Evolutionary conservation across 1,284 basidiomycete species (phyloP), one percentile per base, ranked within the genome.

Genomic region (Ganoderma multipileum): DNA sequence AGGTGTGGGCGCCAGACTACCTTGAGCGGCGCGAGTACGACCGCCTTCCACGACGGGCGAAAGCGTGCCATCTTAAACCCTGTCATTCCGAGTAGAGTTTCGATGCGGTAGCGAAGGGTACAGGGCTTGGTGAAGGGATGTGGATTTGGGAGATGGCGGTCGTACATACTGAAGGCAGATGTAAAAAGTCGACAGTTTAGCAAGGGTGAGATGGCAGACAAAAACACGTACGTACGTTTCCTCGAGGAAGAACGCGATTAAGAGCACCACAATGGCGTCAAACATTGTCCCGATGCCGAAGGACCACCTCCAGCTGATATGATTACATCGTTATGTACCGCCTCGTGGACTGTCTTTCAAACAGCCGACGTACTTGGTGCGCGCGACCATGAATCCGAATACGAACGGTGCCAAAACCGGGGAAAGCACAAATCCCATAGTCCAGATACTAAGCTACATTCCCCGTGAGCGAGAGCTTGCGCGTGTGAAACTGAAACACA

Each of bases 271-370:
- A 12, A 90, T 66, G 1, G 77, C 79, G 33, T 81, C 80, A 74
- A 91, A 92, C 8, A 91, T 84, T 47, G 83, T 85, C 0, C 86
- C 91, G 61, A 89, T 85, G 20, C 89, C 90, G 71, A 91, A 93
- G 6, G 89, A 83, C 91, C 91, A 93, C 54, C 90, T 80, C 88
- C 89, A 92, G 59, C 83, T 88, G 4, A 20, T 30, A 52, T 28
- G 26, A 23, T 33, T 38, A 26, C 9, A 23, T 18, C 12, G 20
- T 39, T 42, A 18, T 16, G 6, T 28, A 23, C 14, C 18, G 9
- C 7, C 4, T n/a, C 38, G 2, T 36, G 26, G 26, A 36, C 20
- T 23, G 18, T 7, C 2, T 26, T 2, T 26, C 42, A 20, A 47
- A n/a, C 44, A 8, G 14, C 2, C 18, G 1, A 73, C 79, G 1